These are phyloP conservation scores for Williopsis jadinii DNA, from an alignment of 1,139 yeast species.

Conservation along the genomic window DNA sequence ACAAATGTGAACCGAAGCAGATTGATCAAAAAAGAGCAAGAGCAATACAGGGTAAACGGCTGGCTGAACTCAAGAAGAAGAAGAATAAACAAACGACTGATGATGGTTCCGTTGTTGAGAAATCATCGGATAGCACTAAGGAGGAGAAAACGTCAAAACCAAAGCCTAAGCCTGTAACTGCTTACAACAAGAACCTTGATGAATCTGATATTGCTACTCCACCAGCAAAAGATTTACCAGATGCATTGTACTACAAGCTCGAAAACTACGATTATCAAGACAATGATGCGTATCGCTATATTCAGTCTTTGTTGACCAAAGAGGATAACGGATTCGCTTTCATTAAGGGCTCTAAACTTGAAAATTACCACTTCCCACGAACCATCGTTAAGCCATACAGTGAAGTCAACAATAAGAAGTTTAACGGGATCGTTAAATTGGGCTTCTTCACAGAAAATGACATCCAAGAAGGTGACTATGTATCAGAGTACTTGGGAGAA, in stretches of 20 bases:
- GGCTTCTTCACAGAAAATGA: constrained; percentile 49
- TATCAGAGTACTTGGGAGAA: constrained; percentile 71
- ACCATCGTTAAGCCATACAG: constrained; percentile 27
- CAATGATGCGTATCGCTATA: constrained; percentile 23
- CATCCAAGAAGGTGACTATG: constrained; percentile 42
- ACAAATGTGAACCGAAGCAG: constrained; percentile 65
- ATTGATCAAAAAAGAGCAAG: constrained; percentile 46
- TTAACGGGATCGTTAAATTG: constrained; percentile 64
- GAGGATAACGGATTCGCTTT: constrained; percentile 1
- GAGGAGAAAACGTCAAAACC: constrained; percentile 16
- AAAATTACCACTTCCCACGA: constrained; percentile 8
- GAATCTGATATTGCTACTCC: constrained; percentile 26
- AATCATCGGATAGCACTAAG: constrained; percentile 7
- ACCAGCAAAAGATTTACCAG: constrained; percentile 37
- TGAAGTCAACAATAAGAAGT: constrained; percentile 30
- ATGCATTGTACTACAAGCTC: constrained; percentile 43
- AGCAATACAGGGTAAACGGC: constrained; percentile 38
- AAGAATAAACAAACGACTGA: background rate
- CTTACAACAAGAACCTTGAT: constrained; percentile 19
- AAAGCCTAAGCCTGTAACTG: constrained; percentile 16
- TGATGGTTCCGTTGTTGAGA: constrained; percentile 6
- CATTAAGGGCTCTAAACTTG: constrained; percentile 5
- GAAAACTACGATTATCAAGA: constrained; percentile 42
- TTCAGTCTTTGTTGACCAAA: constrained; percentile 8
- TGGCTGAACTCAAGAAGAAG: constrained; percentile 25